A percentile compares a stretch with the other conserved stretches of the same genome.
Evolutionary conservation across 306 rosid genomes (phyloP).

Genomic region (Lathyrus aphaca): DNA sequence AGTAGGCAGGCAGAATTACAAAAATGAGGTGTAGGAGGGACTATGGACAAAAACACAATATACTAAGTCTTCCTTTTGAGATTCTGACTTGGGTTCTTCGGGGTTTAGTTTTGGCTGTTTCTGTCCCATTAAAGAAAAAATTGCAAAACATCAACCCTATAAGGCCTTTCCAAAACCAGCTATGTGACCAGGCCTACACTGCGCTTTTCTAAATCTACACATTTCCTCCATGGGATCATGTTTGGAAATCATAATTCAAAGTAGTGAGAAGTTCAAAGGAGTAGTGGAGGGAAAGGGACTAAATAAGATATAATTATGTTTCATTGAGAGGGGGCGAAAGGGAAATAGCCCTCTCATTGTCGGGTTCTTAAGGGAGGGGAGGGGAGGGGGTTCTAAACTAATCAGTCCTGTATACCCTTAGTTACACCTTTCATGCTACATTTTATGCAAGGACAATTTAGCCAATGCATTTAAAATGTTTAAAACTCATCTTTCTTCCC

Average conservation of each 20-base stretch:
- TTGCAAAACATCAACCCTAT: neutral
- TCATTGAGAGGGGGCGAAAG: neutral
- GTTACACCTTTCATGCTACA: neutral
- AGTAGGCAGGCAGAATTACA: neutral
- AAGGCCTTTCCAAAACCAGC: constrained; percentile 4
- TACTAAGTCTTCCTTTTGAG: neutral
- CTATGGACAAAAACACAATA: neutral
- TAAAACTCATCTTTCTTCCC: constrained; percentile 1
- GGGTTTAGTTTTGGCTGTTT: neutral
- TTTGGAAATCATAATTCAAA: constrained; percentile 11
- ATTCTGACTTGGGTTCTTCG: neutral
- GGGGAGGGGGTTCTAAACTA: neutral
- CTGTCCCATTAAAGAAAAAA: neutral
- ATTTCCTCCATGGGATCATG: constrained; percentile 4
- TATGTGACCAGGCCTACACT: neutral
- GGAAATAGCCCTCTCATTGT: neutral
- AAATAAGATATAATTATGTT: neutral
- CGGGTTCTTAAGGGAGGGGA: neutral
- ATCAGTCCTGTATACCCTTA: neutral
- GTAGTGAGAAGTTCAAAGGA: neutral
- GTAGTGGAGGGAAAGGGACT: neutral
- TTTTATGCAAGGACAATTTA: neutral
- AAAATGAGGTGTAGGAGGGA: neutral
- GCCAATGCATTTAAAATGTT: neutral
- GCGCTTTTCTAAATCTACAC: neutral